These are phyloP conservation scores for Fraxinus ornus DNA, from an alignment of 305 asterid species.

Conservation along the genomic window DNA sequence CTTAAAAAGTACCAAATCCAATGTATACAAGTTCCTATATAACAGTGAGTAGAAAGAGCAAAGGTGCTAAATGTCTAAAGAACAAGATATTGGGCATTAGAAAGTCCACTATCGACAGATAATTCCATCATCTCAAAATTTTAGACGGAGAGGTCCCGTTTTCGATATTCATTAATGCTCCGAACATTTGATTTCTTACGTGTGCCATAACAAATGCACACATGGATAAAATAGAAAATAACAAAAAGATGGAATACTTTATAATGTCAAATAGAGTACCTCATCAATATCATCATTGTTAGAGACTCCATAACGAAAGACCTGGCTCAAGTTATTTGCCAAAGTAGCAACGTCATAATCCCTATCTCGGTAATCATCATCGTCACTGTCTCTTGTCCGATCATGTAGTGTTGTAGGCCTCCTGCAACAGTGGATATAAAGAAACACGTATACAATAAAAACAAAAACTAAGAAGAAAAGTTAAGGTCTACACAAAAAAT, in stretches of 20 bases:
- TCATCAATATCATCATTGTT: conserved; percentile 54
- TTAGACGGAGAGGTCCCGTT: not conserved
- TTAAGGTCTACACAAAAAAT: not conserved
- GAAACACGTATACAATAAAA: conserved; percentile 3
- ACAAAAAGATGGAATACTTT: not conserved
- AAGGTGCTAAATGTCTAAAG: not conserved
- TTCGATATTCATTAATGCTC: not conserved
- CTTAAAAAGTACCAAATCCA: not conserved
- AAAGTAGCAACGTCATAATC: conserved; percentile 71
- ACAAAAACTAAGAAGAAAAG: conserved; percentile 1
- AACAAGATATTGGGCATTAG: not conserved
- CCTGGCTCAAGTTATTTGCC: conserved; percentile 70
- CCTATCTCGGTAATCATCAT: conserved; percentile 68
- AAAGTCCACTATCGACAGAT: not conserved
- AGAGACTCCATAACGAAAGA: conserved; percentile 63
- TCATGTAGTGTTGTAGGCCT: conserved; percentile 68
- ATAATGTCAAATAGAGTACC: conserved; percentile 31
- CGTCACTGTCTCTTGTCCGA: conserved; percentile 65
- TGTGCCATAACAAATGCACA: not conserved
- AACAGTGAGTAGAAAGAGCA: not conserved
- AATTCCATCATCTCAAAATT: conserved; percentile 11
- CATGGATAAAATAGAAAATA: not conserved
- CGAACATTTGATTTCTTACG: not conserved
- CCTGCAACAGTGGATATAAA: conserved; percentile 39
- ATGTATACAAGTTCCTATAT: not conserved